Percentiles rank a stretch among this genome's conserved stretches.
phyloP scores from a whole-genome alignment of 2,329 filamentous ascomycete species.

The Sporothrix phasma region DNA sequence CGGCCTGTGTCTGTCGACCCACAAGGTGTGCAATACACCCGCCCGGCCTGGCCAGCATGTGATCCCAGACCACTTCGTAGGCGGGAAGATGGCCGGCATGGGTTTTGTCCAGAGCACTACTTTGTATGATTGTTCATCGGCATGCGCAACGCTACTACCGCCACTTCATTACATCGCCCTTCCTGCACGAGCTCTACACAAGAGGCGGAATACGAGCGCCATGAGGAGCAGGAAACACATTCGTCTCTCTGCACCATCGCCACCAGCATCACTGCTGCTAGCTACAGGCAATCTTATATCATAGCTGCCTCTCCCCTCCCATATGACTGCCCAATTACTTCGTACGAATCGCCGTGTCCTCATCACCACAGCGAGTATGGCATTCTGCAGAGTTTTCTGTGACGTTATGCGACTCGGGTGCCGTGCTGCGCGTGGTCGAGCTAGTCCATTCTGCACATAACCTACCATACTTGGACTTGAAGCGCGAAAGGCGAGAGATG shows the following conservation, averaged over 20 bases:
- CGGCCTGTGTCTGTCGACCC: constrained; percentile 77
- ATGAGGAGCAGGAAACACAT: constrained; percentile 73
- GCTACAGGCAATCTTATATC: constrained; percentile 61
- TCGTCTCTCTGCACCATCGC: constrained; percentile 40
- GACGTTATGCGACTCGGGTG: background rate
- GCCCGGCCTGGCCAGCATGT: constrained; percentile 54
- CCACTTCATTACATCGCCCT: too few species aligned
- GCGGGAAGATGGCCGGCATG: constrained; percentile 76
- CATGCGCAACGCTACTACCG: too few species aligned
- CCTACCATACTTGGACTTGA: constrained; percentile 72
- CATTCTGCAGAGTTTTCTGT: background rate
- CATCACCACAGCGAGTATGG: constrained; percentile 18
- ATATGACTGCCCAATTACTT: constrained; percentile 73
- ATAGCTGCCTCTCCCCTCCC: constrained; percentile 72
- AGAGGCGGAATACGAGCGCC: constrained; percentile 60
- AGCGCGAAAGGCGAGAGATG: constrained; percentile 58
- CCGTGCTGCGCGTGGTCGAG: constrained; percentile 10
- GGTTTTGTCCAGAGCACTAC: constrained; percentile 61
- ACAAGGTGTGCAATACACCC: constrained; percentile 83
- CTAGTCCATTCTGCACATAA: constrained; percentile 86
- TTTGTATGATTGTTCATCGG: too few species aligned
- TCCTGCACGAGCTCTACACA: constrained; percentile 50
- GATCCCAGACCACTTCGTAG: constrained; percentile 62
- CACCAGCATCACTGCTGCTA: constrained; percentile 39
- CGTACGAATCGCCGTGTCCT: constrained; percentile 4